These are phyloP conservation scores for Spizellomyces punctatus DNA, from an alignment of 192 early-diverging fungal species.

Conservation along the genomic window DNA sequence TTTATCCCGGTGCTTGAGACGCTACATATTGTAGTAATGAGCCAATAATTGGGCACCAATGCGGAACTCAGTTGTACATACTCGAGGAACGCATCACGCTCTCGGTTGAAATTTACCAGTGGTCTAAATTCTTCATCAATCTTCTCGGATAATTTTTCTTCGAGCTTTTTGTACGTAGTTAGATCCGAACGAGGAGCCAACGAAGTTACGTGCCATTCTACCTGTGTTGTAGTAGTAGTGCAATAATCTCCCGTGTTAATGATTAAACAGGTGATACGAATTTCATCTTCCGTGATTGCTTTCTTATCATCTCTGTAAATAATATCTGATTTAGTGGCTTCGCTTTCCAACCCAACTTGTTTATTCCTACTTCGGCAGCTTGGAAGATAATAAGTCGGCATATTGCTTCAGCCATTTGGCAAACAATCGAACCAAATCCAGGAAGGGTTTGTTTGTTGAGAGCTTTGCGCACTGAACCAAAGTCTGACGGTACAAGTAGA, in stretches of 20 bases:
- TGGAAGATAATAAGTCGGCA: constrained; percentile 70
- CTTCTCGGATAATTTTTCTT: constrained; percentile 85
- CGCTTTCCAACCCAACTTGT: not conserved
- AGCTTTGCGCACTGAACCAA: constrained; percentile 82
- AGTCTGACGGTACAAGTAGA: constrained; percentile 88
- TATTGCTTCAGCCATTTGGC: constrained; percentile 80
- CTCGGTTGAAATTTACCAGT: constrained; percentile 71
- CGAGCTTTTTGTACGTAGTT: constrained; percentile 59
- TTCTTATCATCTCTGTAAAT: constrained; percentile 63
- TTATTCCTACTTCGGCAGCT: constrained; percentile 66
- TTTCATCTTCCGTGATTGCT: constrained; percentile 63
- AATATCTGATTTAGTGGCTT: not conserved
- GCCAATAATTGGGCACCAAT: not conserved
- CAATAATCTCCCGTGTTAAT: constrained; percentile 98
- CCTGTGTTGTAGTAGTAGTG: constrained; percentile 75
- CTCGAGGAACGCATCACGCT: constrained; percentile 80
- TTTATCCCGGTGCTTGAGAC: constrained; percentile 67
- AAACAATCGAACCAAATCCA: constrained; percentile 82
- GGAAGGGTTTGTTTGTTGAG: constrained; percentile 82
- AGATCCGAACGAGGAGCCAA: not conserved
- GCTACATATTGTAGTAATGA: constrained; percentile 12
- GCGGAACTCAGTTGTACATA: constrained; percentile 40
- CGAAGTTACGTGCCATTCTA: constrained; percentile 22
- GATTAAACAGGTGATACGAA: constrained; percentile 74
- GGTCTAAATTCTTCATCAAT: constrained; percentile 71